Evolutionary conservation across 495 filamentous ascomycete genomes (phyloP), one percentile per base, ranked within the genome.

Genomic region (Echria macrotheca): DNA sequence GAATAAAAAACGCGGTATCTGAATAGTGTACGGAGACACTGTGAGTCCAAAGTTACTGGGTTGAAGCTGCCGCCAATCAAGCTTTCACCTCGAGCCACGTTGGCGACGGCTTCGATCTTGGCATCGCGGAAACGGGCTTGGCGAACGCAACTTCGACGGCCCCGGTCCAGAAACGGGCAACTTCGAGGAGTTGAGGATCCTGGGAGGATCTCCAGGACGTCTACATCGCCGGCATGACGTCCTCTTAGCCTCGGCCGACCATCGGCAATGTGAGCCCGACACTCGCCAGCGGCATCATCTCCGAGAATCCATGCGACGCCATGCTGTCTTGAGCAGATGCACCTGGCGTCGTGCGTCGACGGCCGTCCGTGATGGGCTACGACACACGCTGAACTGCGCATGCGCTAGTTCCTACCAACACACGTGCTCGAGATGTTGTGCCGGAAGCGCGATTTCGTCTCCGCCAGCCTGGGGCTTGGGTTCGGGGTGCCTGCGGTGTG

Each of bases 401-500:
- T n/a, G n/a, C n/a, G n/a, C n/a, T n/a, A n/a, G n/a, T n/a, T n/a
- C n/a, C n/a, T 12, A 21, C 28, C 12, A 31, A 38, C 23, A 21
- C 33, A 49, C 46, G 33, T 45, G 23, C 38, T 49, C 35, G 14
- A 31, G 15, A 40, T 40, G 21, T 39, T 15, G 33, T 24, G 18
- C 11, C 12, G 6, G 44, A 25, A 28, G 10, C 42, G 42, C 18
- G 21, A 29, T 21, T 21, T 47, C 44, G 19, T 46, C 18, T 47
- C 48, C 42, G 15, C 15, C 15, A 32, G 4, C 23, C 42, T 32
- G 42, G 42, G 42, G 19, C 42, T 31, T n/a, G n/a, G n/a, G n/a
- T n/a, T n/a, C n/a, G n/a, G n/a, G n/a, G n/a, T n/a, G n/a, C n/a
- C n/a, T n/a, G n/a, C n/a, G n/a, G n/a, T n/a, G n/a, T n/a, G n/a